A percentile compares a stretch with the other conserved stretches of the same genome.
These are phyloP conservation scores for Thalia dealbata DNA, from an alignment of 176 grass and related monocot species.

Conservation along the genomic window DNA sequence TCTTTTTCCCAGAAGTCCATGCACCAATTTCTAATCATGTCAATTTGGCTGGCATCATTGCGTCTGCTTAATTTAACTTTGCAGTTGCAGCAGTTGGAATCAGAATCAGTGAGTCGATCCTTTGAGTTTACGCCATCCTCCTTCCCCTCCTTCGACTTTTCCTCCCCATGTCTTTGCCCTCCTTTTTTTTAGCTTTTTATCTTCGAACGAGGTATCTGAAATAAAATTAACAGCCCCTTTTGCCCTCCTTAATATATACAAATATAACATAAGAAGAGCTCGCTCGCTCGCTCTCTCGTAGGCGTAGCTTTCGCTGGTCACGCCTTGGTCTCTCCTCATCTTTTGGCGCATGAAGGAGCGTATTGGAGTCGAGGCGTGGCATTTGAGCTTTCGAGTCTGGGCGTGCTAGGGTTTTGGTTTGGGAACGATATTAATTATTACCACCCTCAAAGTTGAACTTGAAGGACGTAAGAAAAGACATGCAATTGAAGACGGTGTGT, in stretches of 20 bases:
- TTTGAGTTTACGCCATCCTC: not conserved
- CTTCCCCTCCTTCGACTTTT: no score
- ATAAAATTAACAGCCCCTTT: no score
- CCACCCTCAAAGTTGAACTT: not conserved
- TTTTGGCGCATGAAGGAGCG: conserved; percentile 4
- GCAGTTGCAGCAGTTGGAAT: no score
- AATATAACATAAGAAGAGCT: not conserved
- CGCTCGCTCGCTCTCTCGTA: no score
- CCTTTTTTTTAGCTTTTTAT: not conserved
- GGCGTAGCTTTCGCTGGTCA: not conserved
- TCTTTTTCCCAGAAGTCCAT: no score
- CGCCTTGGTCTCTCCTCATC: not conserved
- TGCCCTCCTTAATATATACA: no score
- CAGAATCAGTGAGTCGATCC: not conserved
- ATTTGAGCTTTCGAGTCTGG: not conserved
- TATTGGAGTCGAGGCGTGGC: not conserved
- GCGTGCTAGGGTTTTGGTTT: not conserved
- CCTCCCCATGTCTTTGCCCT: no score
- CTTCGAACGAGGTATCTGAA: not conserved
- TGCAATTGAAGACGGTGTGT: no score
- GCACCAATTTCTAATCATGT: no score
- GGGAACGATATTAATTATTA: not conserved
- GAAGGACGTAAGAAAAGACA: not conserved
- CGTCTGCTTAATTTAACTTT: no score
- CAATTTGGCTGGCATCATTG: not conserved